Base-by-base conservation (phyloP, 1,284 basidiomycete genomes). In the Pulveroboletus sp. region DNA sequence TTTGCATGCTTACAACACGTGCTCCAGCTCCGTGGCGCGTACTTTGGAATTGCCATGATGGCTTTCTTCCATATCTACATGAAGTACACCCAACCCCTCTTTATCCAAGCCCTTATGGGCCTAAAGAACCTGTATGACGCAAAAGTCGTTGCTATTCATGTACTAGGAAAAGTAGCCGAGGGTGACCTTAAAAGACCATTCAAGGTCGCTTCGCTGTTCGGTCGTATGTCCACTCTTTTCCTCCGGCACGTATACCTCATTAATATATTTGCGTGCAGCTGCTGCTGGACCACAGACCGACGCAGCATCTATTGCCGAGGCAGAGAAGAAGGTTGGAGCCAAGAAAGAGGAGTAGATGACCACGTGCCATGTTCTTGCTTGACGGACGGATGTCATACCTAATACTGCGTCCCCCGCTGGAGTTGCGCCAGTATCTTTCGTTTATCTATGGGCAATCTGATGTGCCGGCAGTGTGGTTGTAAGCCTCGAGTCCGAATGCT, bases 101-200 rank as follows among this genome's bases (percentile, higher is more conserved):
- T 96, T 78, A 89, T 96, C 61, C 94, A 96, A 73, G 83, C 83
- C 31, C 81, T 96, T 64, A 95, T 96, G 92, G 92, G 90, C 22
- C 60, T 96, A 69, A 96, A 97, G 79, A 82, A 81, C 46, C 74
- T 94, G 43, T 92, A 90, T 72, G 94, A 96, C 68, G 87, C 91
- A 58, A 94, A 94, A 73, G 81, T 84, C 18, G 84, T 94, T 62
- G 80, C 85, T 46, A 86, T 96, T 59, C 86, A 95, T 77, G 54
- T 96, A 57, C 75, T 92, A 35, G 89, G 89, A 49, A 82, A 88
- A 72, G 77, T 83, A 29, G 86, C 94, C 2, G 88, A 88, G 38
- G 96, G 94, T 39, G 93, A 96, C 65, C 81, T 98, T 61, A 87
- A 94, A 78, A 81, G 96, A 63, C 96, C 96, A 2, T 98, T 96